phyloP scores from a whole-genome alignment of 2,329 filamentous ascomycete species.

The Exophiala aquamarina region DNA sequence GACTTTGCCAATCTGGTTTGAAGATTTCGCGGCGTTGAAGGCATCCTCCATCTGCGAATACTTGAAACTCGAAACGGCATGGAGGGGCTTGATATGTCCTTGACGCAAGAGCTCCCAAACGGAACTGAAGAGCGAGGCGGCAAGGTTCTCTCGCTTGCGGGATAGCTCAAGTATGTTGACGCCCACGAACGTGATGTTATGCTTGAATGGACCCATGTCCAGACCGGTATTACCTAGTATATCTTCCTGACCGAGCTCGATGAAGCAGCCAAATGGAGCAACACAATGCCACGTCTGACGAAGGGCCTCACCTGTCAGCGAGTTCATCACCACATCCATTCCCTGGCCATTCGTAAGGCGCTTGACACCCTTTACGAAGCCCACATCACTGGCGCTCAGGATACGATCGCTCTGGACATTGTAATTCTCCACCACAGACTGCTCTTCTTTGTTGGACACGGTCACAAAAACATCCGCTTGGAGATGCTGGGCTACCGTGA shows the following conservation, averaged over 20 bases:
- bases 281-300: constrained; percentile 27
- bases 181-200: constrained; percentile 23
- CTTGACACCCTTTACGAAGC: constrained; percentile 30
- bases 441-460: constrained; percentile 18
- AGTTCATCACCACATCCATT: constrained; percentile 35
- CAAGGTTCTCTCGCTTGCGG: not conserved
- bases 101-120: not conserved
- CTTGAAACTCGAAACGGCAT: constrained; percentile 9
- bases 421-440: constrained; percentile 15
- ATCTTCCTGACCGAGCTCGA: constrained; percentile 34
- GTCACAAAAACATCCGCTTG: constrained; percentile 18
- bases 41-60: constrained; percentile 24
- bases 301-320: constrained; percentile 23
- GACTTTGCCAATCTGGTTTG: constrained; percentile 26
- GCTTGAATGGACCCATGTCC: constrained; percentile 30
- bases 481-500: constrained; percentile 21
- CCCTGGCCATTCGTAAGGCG: constrained; percentile 31
- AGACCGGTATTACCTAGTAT: constrained; percentile 17
- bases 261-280: constrained; percentile 32
- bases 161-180: constrained; percentile 19
- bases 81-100: constrained; percentile 1
- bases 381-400: not conserved
- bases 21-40: constrained; percentile 13
- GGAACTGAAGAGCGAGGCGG: not conserved
- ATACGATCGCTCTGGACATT: not conserved